Base-by-base conservation (phyloP, 2,329 filamentous ascomycete species). In the Colletotrichum tanaceti region DNA sequence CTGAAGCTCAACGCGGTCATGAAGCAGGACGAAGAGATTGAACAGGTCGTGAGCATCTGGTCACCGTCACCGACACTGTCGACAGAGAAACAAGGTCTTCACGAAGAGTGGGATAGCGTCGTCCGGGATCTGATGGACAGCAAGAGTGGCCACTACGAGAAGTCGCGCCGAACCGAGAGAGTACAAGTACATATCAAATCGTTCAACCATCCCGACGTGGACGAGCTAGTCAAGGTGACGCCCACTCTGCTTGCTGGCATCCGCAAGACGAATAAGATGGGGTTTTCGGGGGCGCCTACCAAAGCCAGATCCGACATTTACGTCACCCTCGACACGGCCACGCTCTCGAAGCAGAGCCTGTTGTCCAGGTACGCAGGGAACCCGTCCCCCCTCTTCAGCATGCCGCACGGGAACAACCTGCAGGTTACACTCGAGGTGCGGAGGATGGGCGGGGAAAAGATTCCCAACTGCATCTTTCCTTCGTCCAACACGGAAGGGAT, bases 291-390 rank as follows among this genome's bases (percentile, higher is more conserved):
- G 14, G 94, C 94, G 1, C 95, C 96, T 0, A 94, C 91, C 0
- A 94, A 93, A 76, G 86, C 92, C 18, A 87, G 97, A 74, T 98
- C 94, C 13, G 97, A 99, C 77, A 98, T 99, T 58, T 99, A 99
- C 77, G 80, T 99, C 52, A 98, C 94, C 0, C 80, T 99, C 55
- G 89, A 90, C 66, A 90, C 93, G 71, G 92, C 93, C 0, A 85
- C 90, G n/a, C 83, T 99, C 28, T 90, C 91, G 20, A 89, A 90
- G 65, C 93, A 97, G 74, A 90, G 91, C 41, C 78, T 90, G 0
- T 77, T 91, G n/a, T 90, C 88, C 9, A 82, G 89, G n/a, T 87
- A 82, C 49, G 85, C 83, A 24, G 93, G 93, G n/a, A 92, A 91
- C 71, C 90, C 95, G 13, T 90, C 91, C 2, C 83, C 95, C 1